Evolutionary conservation across 148 eudicot genomes (phyloP).

Genomic region (Rhododendron williamsianum): DNA sequence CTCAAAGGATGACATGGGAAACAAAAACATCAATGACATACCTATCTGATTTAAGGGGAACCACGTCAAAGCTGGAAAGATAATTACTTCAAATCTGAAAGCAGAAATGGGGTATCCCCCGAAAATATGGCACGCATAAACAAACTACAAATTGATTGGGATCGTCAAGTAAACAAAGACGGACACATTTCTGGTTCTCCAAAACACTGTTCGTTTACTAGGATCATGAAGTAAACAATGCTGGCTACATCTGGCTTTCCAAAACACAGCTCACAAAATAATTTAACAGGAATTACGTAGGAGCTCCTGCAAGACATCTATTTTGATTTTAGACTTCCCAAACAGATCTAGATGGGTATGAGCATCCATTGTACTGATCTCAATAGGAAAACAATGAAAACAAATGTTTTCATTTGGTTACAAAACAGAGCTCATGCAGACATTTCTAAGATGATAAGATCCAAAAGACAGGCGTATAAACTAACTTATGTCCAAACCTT

Average conservation of each 20-base stretch:
- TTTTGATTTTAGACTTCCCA: not conserved
- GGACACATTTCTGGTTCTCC: not conserved
- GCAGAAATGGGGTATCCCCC: too few species aligned
- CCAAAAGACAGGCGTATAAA: not conserved
- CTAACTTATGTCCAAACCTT: constrained; percentile 47
- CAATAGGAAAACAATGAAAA: not conserved
- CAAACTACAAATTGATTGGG: not conserved
- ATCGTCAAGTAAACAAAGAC: not conserved
- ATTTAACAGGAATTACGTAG: not conserved
- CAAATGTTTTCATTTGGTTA: not conserved
- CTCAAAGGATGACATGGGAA: not conserved
- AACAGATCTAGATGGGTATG: not conserved
- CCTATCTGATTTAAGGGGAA: not conserved
- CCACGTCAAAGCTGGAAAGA: not conserved
- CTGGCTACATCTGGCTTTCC: not conserved
- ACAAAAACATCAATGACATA: not conserved
- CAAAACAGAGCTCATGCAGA: not conserved
- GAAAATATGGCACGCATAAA: not conserved
- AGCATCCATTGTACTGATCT: not conserved
- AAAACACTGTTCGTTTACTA: not conserved
- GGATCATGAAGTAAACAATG: not conserved
- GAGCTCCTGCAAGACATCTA: not conserved
- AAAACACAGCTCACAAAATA: not conserved
- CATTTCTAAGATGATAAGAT: not conserved
- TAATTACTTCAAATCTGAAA: not conserved